phyloP scores from a whole-genome alignment of 1,284 basidiomycete genomes.

The Ustilago sp. region DNA sequence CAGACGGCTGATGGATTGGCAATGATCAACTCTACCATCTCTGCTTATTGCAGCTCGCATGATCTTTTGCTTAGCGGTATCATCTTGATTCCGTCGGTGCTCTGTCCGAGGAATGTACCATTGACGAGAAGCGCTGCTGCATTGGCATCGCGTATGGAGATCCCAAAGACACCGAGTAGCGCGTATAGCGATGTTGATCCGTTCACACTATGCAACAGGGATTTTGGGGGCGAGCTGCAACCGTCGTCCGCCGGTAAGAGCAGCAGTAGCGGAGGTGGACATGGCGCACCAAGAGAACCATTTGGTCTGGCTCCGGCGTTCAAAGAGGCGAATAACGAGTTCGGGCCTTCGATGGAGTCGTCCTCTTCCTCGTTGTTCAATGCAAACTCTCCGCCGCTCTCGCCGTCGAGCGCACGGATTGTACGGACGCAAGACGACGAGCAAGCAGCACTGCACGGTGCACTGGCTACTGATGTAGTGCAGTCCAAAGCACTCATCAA shows the following conservation, averaged over 20 bases:
- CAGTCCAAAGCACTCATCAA: conserved; percentile 48
- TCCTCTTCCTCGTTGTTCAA: conserved; percentile 29
- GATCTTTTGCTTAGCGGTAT: conserved; percentile 51
- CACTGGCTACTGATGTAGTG: conserved; percentile 48
- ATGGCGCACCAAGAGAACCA: conserved; percentile 19
- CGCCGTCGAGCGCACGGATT: conserved; percentile 31
- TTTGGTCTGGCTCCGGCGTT: conserved; percentile 38
- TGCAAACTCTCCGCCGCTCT: conserved; percentile 41
- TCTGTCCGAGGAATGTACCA: conserved; percentile 45
- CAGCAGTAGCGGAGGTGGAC: not conserved
- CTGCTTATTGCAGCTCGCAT: conserved; percentile 53
- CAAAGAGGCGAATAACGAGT: conserved; percentile 8
- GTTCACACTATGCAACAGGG: conserved; percentile 34
- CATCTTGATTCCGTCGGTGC: conserved; percentile 49
- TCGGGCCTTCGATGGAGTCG: conserved; percentile 31
- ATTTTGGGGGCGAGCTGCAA: conserved; percentile 32
- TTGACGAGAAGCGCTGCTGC: conserved; percentile 24
- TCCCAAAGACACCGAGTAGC: conserved; percentile 34
- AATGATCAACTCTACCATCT: conserved; percentile 54
- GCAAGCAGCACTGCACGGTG: conserved; percentile 41
- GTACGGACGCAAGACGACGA: conserved; percentile 36
- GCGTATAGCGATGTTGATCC: conserved; percentile 44
- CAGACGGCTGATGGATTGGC: conserved; percentile 43
- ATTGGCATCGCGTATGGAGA: conserved; percentile 3
- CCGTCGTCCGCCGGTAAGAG: not conserved